Percentiles rank a stretch among this genome's conserved stretches.
Evolutionary conservation across 176 grass and related monocot genomes (phyloP).

Genomic region (Aechmea fasciata): DNA sequence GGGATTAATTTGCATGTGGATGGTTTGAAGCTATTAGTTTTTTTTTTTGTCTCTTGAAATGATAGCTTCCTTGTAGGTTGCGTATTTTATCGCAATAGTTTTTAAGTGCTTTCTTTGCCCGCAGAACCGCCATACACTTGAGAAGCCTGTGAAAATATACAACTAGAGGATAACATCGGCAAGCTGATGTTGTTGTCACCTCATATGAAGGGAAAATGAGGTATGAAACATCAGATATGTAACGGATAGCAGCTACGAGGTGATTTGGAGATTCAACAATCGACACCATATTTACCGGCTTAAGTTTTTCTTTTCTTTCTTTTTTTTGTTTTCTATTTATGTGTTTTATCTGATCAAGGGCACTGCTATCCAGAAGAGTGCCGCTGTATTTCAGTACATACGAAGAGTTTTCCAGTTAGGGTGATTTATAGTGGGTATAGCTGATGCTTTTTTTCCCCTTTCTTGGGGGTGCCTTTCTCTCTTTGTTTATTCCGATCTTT

Average conservation of each 20-base stretch:
- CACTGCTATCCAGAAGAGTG: background rate
- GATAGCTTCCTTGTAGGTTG: background rate
- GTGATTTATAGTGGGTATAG: constrained; percentile 41
- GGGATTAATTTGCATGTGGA: too few species aligned
- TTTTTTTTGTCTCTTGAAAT: background rate
- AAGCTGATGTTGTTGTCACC: background rate
- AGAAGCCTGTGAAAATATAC: constrained; percentile 97
- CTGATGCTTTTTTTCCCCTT: constrained; percentile 11
- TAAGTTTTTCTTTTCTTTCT: background rate
- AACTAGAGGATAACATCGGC: constrained; percentile 37
- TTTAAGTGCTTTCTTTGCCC: constrained; percentile 1
- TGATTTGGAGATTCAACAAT: background rate
- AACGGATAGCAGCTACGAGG: background rate
- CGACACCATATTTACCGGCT: background rate
- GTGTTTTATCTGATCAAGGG: background rate
- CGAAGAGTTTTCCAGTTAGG: constrained; percentile 36
- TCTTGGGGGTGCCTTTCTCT: background rate
- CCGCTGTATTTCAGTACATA: constrained; percentile 57
- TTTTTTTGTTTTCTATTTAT: background rate
- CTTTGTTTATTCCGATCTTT: constrained; percentile 33
- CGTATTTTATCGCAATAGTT: background rate
- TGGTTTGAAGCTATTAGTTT: background rate
- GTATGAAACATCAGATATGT: background rate
- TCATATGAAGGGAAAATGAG: background rate
- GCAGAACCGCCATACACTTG: constrained; percentile 91